These are phyloP conservation scores for Ceratobasidium theobromae DNA, from an alignment of 1,284 basidiomycete genomes.

Conservation along the genomic window DNA sequence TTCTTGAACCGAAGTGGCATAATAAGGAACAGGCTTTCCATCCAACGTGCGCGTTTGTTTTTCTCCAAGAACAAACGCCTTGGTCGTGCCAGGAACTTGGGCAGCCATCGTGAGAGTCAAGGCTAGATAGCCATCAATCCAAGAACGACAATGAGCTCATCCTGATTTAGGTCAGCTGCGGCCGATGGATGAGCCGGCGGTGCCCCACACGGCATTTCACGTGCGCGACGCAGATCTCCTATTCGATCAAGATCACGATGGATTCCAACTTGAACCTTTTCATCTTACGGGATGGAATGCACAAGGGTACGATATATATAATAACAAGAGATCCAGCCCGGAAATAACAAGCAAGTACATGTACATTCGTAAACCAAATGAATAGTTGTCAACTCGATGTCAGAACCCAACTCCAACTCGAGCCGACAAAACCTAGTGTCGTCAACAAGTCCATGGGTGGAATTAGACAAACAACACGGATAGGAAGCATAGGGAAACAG, in stretches of 20 bases:
- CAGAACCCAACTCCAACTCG: neutral
- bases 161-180: no score
- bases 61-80: constrained; percentile 48
- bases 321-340: no score
- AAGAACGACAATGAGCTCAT: no score
- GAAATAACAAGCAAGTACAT: no score
- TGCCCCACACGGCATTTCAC: neutral
- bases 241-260: neutral
- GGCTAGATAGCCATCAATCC: no score
- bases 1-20: constrained; percentile 57
- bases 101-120: neutral
- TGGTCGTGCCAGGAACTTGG: constrained; percentile 39
- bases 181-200: no score
- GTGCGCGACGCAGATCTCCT: neutral
- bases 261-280: no score
- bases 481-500: no score
- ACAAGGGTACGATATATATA: neutral
- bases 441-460: neutral
- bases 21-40: constrained; percentile 45
- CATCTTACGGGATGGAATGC: neutral
- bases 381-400: neutral
- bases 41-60: constrained; percentile 41
- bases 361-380: no score
- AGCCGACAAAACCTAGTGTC: neutral
- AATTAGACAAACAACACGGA: no score